Base-by-base conservation (phyloP, 2,329 filamentous ascomycete genomes). In the Paramyrothecium roridum region DNA sequence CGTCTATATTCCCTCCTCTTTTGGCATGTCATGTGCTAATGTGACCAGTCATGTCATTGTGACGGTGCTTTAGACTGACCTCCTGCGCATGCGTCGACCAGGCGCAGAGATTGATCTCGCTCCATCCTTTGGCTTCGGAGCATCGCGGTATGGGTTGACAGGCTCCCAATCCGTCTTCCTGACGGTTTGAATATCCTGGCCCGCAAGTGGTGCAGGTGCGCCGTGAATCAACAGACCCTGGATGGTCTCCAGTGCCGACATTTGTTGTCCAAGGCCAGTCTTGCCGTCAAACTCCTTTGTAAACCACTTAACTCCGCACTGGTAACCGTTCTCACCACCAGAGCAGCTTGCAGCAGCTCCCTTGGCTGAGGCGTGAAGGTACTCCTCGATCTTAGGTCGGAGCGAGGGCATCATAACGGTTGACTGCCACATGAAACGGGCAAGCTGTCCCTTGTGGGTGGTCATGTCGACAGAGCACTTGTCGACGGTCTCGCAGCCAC, bases 371-470 rank as follows among this genome's bases (percentile, higher is more conserved):
- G 78, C 67, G 6, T 72, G 66, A 46, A 89, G 76, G 48, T 81
- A 70, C 2, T 68, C 66, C 51, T 76, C 71, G 49, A 88, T 76
- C 4, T 74, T 70, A 3, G 70, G 54, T 3, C 72, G 70, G 20
- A 86, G 79, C 20, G 77, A 78, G 11, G 86, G 83, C 56, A 84
- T 76, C 71, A 87, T 76, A 52, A 79, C 67, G 34, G 82, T 76
- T 3, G 83, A 78, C 48, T 80, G 76, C 72, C 80, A 86, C 74
- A 88, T 81, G 73, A 85, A 87, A 54, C 85, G 83, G 23, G 84
- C 76, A 30, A 88, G 76, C 66, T 86, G 87, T 47, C 79, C 86
- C 72, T 90, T 91, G 79, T 87, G 88, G 10, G 82, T 84, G 62
- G 79, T 80, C 77, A 86, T 85, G 69, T 89, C 86, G 51, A 72